A percentile compares a stretch with the other conserved stretches of the same genome.
Conservation (phyloP, 2,329 filamentous ascomycete species). For the Phyllosticta ampelicida region DNA sequence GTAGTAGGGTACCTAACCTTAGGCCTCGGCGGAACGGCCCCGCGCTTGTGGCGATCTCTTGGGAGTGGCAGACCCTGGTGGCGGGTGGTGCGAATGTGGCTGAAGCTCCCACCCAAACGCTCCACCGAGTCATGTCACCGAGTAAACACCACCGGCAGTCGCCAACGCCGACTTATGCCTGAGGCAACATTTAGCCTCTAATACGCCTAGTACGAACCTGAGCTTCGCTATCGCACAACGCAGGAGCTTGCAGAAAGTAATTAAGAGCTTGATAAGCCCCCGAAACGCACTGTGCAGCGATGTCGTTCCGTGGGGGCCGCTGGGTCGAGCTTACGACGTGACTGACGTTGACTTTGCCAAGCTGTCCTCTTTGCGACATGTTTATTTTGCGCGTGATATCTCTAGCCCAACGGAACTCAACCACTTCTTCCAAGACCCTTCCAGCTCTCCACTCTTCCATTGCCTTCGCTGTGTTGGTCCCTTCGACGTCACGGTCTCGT, state of each 20-base stretch:
- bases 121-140: too few species aligned
- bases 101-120: background rate
- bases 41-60: background rate
- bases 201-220: background rate
- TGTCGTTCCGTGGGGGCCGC: background rate
- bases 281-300: background rate
- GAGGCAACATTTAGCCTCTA: background rate
- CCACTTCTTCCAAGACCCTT: background rate
- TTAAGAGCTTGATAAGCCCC: background rate
- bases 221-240: background rate
- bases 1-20: too few species aligned
- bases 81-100: background rate
- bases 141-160: background rate
- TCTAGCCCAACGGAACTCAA: background rate
- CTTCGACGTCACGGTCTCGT: background rate
- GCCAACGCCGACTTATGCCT: background rate
- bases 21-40: too few species aligned
- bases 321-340: conserved; percentile 3
- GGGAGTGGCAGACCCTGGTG: background rate
- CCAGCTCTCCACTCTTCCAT: background rate
- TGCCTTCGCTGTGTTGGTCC: background rate
- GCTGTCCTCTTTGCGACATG: background rate
- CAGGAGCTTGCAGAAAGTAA: background rate
- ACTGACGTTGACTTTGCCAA: conserved; percentile 10
- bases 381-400: background rate